A percentile compares a stretch with the other conserved stretches of the same genome.
phyloP scores from a whole-genome alignment of 306 rosid genomes.

The Styphnolobium japonicum region DNA sequence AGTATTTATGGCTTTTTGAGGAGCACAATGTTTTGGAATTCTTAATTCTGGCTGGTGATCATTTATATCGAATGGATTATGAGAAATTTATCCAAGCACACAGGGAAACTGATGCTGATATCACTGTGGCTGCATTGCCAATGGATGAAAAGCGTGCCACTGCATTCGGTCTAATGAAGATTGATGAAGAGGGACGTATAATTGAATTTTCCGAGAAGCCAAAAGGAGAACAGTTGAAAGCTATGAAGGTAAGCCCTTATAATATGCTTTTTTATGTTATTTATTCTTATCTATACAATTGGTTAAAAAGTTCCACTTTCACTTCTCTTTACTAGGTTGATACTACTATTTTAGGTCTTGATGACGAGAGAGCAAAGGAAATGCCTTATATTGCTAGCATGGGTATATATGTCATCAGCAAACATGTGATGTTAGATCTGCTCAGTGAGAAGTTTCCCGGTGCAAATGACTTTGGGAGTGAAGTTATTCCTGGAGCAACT shows the following conservation, averaged over 20 bases:
- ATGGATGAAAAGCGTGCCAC: slow-evolving; percentile 98
- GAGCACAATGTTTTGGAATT: slow-evolving; percentile 94
- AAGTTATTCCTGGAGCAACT: slow-evolving; percentile 99
- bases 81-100: slow-evolving; percentile 97
- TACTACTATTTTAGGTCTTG: slow-evolving; percentile 96
- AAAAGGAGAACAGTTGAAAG: slow-evolving; percentile 92
- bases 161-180: slow-evolving; percentile 95
- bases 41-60: slow-evolving; percentile 90
- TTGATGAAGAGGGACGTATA: slow-evolving; percentile 94
- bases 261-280: not conserved
- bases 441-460: slow-evolving; percentile 82
- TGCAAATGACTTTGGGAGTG: slow-evolving; percentile 98
- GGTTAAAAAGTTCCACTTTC: not conserved
- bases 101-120: slow-evolving; percentile 92
- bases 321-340: slow-evolving; percentile 65
- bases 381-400: slow-evolving; percentile 97
- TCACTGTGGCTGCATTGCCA: slow-evolving; percentile 97
- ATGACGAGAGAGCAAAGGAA: slow-evolving; percentile 88
- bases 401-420: slow-evolving; percentile 98
- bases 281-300: not conserved
- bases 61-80: slow-evolving; percentile 93
- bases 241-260: slow-evolving; percentile 66
- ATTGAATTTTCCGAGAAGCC: slow-evolving; percentile 93
- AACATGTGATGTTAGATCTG: slow-evolving; percentile 79
- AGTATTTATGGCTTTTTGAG: slow-evolving; percentile 92